phyloP scores from a whole-genome alignment of 345 rosid genomes.

The Gossypium thurberi region DNA sequence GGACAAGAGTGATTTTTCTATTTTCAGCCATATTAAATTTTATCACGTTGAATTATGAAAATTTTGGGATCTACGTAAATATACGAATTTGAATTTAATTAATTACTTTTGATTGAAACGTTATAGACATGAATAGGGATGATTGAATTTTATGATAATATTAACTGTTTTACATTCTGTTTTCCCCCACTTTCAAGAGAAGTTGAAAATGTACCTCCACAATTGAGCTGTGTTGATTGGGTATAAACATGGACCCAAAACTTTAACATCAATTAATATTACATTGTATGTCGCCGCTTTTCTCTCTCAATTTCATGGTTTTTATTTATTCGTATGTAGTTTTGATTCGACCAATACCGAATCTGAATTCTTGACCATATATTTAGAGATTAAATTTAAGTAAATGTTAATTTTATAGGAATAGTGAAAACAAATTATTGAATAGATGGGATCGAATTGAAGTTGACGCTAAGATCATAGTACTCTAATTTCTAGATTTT shows the following conservation, averaged over 20 bases:
- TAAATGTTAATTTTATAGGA: too few relatives aligned
- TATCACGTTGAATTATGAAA: too few relatives aligned
- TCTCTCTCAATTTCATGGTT: not conserved
- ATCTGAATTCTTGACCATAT: not conserved
- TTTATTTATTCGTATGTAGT: not conserved
- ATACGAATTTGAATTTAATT: too few relatives aligned
- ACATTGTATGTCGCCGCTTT: not conserved
- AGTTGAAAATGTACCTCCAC: not conserved
- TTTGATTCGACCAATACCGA: not conserved
- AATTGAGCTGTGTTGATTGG: slow-evolving; percentile 5
- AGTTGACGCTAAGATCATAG: not conserved
- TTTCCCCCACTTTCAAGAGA: not conserved
- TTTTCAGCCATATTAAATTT: too few relatives aligned
- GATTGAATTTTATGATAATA: not conserved
- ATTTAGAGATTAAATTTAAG: not conserved
- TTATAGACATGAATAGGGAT: not conserved
- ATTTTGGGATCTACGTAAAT: too few relatives aligned
- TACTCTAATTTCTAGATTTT: not conserved
- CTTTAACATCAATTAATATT: not conserved
- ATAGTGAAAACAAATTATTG: too few relatives aligned
- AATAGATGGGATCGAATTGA: too few relatives aligned
- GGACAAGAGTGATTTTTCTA: too few relatives aligned
- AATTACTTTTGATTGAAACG: too few relatives aligned
- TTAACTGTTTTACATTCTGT: not conserved
- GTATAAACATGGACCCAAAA: not conserved